Base-by-base conservation (phyloP, 140 eudicot species). In the Bidens hawaiensis region DNA sequence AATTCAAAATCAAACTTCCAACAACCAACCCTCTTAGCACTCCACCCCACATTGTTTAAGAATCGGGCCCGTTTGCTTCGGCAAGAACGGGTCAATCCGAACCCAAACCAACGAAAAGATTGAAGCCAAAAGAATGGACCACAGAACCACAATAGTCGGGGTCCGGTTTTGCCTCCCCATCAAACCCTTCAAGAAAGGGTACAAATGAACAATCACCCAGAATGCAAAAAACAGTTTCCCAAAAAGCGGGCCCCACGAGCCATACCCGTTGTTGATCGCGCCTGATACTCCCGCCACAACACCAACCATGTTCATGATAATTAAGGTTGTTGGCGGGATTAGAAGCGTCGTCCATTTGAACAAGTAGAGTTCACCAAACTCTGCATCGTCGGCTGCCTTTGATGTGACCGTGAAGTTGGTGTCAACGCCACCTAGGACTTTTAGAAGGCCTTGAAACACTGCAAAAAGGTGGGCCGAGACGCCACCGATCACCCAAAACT, bases 91-190 rank as follows among this genome's bases (percentile, higher is more conserved):
- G 76, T 88, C 96, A 16, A 88, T 88, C 62, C 96, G 67, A 19
- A 85, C 96, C 96, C 90, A 88, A 75, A 88, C 95, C 74, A 88
- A 70, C 19, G 95, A 88, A 67, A 88, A 88, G 69, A 88, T 89
- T 0, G 97, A 89, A 31, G 97, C 97, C 41, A 89, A 36, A 65
- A 89, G 88, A 61, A 89, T 60, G 3, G 96, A 89, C 96, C 96
- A 89, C 26, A 88, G 81, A 51, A 88, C 83, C 31, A 88, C 96
- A 31, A 88, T 88, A 28, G 95, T 85, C 7, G 97, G 97, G 27
- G 97, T 89, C 73, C 97, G 70, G 74, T 89, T 89, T 51, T 89
- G 95, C 78, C 88, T 85, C 59, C 97, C 97, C 97, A 89, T 85
- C 81, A 89, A 71, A 14, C 97, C 97, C 69, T 89, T 89, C 0